Evolutionary conservation across 1,139 yeast species (phyloP).

Genomic region (Taphrina sp.): DNA sequence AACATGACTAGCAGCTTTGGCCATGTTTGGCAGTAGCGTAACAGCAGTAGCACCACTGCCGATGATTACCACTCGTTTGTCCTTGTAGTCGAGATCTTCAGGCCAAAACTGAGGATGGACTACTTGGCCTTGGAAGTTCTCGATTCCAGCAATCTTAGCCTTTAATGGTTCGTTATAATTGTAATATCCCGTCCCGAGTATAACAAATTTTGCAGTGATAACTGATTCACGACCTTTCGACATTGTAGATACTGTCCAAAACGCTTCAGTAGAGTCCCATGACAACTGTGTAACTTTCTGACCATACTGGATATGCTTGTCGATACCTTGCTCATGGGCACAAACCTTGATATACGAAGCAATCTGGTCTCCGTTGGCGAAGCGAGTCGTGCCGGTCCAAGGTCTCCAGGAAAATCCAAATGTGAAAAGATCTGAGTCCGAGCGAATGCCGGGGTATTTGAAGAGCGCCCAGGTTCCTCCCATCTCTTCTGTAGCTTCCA

Average conservation of each 20-base stretch:
- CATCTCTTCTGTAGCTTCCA: constrained; percentile 46
- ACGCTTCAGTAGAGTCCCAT: constrained; percentile 43
- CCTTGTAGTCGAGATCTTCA: constrained; percentile 47
- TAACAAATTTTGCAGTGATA: constrained; percentile 42
- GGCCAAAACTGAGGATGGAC: constrained; percentile 49
- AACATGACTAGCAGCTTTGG: constrained; percentile 49
- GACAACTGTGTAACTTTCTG: constrained; percentile 39
- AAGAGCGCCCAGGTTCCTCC: constrained; percentile 54
- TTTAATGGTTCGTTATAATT: constrained; percentile 41
- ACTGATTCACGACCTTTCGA: constrained; percentile 40
- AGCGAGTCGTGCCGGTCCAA: constrained; percentile 50
- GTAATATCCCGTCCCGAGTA: constrained; percentile 49
- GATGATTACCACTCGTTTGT: constrained; percentile 49
- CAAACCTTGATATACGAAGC: constrained; percentile 44
- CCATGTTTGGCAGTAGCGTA: constrained; percentile 51
- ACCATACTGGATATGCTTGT: constrained; percentile 46
- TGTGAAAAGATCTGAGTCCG: constrained; percentile 42
- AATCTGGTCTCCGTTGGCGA: constrained; percentile 50
- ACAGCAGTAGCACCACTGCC: constrained; percentile 52
- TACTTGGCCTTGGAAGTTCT: constrained; percentile 47
- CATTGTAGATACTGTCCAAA: constrained; percentile 45
- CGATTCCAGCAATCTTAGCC: constrained; percentile 47
- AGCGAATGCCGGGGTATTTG: constrained; percentile 42
- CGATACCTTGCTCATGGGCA: constrained; percentile 47
- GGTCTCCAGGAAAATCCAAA: constrained; percentile 51